Evolutionary conservation across 179 eudicot species (phyloP).

Genomic region (Patellifolia procumbens): DNA sequence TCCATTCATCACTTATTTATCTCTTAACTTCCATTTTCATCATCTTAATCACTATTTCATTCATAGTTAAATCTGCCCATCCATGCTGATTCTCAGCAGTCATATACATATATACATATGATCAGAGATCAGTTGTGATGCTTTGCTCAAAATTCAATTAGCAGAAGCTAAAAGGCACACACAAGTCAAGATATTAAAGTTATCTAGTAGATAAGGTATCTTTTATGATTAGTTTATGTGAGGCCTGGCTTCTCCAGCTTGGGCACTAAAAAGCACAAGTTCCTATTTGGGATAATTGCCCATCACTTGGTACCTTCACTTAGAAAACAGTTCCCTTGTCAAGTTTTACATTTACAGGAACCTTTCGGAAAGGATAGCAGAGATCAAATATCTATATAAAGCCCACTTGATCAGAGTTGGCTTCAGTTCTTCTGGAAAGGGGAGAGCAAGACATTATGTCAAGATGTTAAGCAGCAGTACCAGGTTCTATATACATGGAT

Average conservation of each 20-base stretch:
- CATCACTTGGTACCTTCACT: background rate
- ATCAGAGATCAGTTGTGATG: slow-evolving; percentile 16
- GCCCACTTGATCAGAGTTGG: too few relatives aligned
- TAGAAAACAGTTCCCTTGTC: background rate
- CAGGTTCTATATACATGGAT: too few relatives aligned
- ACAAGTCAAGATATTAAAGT: background rate
- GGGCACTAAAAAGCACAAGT: background rate
- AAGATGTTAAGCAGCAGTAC: slow-evolving; percentile 3
- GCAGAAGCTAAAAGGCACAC: background rate
- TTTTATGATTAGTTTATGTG: background rate
- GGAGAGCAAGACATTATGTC: background rate
- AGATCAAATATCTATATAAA: background rate
- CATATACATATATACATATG: background rate
- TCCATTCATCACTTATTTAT: too few relatives aligned
- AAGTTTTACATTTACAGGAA: background rate
- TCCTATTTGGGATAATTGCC: background rate
- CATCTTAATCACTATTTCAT: too few relatives aligned
- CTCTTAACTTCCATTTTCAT: too few relatives aligned
- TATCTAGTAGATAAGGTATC: background rate
- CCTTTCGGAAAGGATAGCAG: background rate
- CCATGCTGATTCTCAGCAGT: too few relatives aligned
- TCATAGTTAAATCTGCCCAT: too few relatives aligned
- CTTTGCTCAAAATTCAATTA: slow-evolving; percentile 1
- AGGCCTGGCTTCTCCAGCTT: background rate
- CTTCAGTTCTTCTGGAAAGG: background rate